Percentiles rank a stretch among this genome's conserved stretches.
phyloP scores from a whole-genome alignment of 192 early-diverging fungal species.

The Coemansia sp. region DNA sequence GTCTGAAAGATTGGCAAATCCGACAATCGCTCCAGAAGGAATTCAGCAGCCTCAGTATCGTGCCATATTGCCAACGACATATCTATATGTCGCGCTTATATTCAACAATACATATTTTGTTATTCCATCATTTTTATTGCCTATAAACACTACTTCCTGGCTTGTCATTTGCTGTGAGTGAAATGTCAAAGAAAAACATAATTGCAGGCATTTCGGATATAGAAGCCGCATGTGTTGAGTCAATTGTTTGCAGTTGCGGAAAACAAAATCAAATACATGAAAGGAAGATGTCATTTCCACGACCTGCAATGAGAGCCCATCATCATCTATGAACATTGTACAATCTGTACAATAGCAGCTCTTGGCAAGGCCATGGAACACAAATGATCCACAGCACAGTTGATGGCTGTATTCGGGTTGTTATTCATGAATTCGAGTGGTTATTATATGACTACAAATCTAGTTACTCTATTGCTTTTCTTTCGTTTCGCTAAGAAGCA shows the following conservation, averaged over 20 bases:
- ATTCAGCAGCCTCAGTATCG: background rate
- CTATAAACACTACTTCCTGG: too few relatives aligned
- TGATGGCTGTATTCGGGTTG: too few relatives aligned
- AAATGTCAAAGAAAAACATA: background rate
- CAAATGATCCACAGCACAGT: too few relatives aligned
- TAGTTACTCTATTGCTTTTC: background rate
- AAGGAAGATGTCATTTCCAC: background rate
- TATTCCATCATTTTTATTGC: too few relatives aligned
- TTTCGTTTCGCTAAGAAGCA: conserved; percentile 20
- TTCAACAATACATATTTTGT: too few relatives aligned
- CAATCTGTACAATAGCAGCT: background rate
- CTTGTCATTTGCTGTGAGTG: too few relatives aligned
- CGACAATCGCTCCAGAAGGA: background rate
- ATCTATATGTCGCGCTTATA: background rate
- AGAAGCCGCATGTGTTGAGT: background rate
- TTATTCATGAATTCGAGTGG: too few relatives aligned
- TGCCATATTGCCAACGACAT: background rate
- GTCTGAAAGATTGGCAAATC: background rate
- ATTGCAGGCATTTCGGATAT: background rate
- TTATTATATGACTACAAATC: background rate
- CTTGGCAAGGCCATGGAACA: background rate
- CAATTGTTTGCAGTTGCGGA: conserved; percentile 3
- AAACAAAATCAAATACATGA: background rate
- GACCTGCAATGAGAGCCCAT: background rate
- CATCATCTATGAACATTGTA: background rate